Conservation (phyloP, 352 stramenopile species). For the Albugo laibachii region DNA sequence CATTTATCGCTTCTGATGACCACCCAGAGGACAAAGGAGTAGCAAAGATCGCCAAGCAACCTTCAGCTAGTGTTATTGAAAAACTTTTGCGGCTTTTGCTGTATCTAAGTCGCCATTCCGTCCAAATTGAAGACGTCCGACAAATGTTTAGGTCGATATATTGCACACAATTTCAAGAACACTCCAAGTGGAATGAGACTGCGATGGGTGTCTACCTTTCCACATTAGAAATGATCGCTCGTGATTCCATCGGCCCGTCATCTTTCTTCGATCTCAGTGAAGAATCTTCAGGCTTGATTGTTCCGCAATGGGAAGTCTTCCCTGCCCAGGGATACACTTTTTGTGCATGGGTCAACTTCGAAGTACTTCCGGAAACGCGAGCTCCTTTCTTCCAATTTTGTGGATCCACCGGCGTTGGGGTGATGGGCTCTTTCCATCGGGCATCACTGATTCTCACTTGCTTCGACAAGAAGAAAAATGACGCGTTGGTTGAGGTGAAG, state of each 20-base stretch:
- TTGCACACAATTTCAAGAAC: slow-evolving; percentile 36
- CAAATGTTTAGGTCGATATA: slow-evolving; percentile 67
- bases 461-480: slow-evolving; percentile 76
- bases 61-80: slow-evolving; percentile 36
- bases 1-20: slow-evolving; percentile 10
- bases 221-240: slow-evolving; percentile 71
- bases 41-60: too few species aligned
- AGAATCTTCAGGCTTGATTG: slow-evolving; percentile 45
- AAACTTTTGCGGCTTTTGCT: slow-evolving; percentile 58
- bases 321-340: slow-evolving; percentile 71
- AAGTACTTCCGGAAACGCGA: slow-evolving; percentile 40
- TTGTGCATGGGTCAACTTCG: slow-evolving; percentile 72
- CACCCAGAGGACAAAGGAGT: too few species aligned
- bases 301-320: slow-evolving; percentile 51
- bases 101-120: slow-evolving; percentile 59
- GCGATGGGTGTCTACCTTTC: slow-evolving; percentile 59
- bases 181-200: slow-evolving; percentile 35
- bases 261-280: slow-evolving; percentile 73
- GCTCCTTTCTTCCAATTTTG: slow-evolving; percentile 49
- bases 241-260: slow-evolving; percentile 54
- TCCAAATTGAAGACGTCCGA: slow-evolving; percentile 57
- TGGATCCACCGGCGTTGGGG: slow-evolving; percentile 48
- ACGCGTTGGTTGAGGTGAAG: slow-evolving; percentile 50
- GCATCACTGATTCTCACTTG: slow-evolving; percentile 60
- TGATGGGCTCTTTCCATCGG: slow-evolving; percentile 58